phyloP scores from a whole-genome alignment of 257 asterid genomes.

The Solanum megistacrolobum region DNA sequence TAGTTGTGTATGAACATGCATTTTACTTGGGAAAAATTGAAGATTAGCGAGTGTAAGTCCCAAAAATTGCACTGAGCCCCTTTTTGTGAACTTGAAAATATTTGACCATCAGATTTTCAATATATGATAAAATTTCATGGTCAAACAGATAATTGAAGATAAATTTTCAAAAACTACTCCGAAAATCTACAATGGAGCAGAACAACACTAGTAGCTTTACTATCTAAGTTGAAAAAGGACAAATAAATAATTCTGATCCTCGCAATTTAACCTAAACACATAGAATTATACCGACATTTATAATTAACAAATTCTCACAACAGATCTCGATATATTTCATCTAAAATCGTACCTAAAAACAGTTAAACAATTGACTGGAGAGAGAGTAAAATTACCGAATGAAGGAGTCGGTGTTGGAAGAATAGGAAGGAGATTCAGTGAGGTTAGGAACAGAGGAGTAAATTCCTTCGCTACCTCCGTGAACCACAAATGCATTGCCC shows the following conservation, averaged over 20 bases:
- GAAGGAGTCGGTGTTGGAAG: constrained; percentile 58
- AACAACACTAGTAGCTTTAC: not conserved
- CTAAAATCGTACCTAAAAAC: not conserved
- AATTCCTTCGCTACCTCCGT: constrained; percentile 95
- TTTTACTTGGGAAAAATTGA: not conserved
- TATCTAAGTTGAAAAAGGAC: not conserved
- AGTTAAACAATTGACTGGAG: not conserved
- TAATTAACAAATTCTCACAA: not conserved
- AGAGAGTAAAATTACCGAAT: constrained; percentile 41
- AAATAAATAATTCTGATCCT: not conserved
- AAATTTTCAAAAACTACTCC: not conserved
- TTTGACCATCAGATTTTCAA: not conserved
- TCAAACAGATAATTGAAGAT: not conserved
- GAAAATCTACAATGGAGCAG: not conserved
- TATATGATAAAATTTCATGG: not conserved
- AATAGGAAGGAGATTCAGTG: constrained; percentile 32
- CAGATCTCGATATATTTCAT: not conserved
- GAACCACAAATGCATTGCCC: constrained; percentile 86
- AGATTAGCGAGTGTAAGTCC: not conserved
- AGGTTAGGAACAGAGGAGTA: constrained; percentile 57
- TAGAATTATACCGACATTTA: not conserved
- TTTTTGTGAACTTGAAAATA: not conserved
- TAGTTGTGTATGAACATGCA: not conserved
- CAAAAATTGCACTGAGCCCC: not conserved
- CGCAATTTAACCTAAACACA: not conserved